A percentile compares a stretch with the other conserved stretches of the same genome.
These are phyloP conservation scores for Amanita inopinata DNA, from an alignment of 768 basidiomycete species.

Conservation along the genomic window DNA sequence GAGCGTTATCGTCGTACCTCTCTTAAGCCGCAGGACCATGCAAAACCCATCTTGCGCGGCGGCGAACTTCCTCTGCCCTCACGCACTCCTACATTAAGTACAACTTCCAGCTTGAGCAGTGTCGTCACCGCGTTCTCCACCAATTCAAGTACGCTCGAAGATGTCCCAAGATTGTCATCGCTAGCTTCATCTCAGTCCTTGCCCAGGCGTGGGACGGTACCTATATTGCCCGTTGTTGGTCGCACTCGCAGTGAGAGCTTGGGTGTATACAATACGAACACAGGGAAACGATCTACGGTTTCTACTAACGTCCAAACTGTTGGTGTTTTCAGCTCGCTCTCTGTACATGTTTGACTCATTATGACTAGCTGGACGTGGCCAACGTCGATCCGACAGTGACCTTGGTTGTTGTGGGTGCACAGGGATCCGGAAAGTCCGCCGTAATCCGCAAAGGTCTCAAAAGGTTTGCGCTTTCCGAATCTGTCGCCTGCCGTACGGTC, in stretches of 20 bases:
- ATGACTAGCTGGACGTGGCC: conserved; percentile 11
- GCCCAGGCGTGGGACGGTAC: conserved; percentile 18
- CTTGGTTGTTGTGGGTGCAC: conserved; percentile 71
- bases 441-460: conserved; percentile 72
- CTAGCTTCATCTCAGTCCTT: conserved; percentile 29
- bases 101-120: conserved; percentile 29
- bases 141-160: conserved; percentile 27
- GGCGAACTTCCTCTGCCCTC: conserved; percentile 58
- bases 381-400: conserved; percentile 31
- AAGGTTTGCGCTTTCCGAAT: conserved; percentile 42
- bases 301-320: conserved; percentile 25
- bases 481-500: conserved; percentile 17
- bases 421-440: conserved; percentile 78
- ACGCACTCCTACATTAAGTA: conserved; percentile 33
- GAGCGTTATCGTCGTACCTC: conserved; percentile 40
- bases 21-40: conserved; percentile 34
- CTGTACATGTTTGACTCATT: not conserved
- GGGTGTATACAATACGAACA: conserved; percentile 31
- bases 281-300: conserved; percentile 24
- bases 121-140: conserved; percentile 24
- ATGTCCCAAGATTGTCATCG: conserved; percentile 27
- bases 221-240: conserved; percentile 20
- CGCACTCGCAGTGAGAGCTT: conserved; percentile 55
- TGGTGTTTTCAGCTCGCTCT: conserved; percentile 9
- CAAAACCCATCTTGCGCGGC: conserved; percentile 34